Evolutionary conservation across 202 grass and related monocot genomes (phyloP), one percentile per base, ranked within the genome.

Genomic region (Tripidium arundinaceum): DNA sequence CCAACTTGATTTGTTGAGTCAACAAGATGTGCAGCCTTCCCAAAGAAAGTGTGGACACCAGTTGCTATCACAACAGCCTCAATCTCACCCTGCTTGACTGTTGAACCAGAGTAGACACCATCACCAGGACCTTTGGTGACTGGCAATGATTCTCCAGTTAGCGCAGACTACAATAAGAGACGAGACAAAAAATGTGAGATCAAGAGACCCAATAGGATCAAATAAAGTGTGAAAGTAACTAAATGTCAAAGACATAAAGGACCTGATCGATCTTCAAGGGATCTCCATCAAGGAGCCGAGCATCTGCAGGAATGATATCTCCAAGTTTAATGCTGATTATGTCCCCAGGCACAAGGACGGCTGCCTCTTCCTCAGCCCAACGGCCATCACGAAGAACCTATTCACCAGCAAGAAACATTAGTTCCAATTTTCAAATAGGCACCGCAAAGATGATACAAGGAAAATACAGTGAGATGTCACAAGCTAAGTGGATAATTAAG

Each of bases 31-130:
- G 93, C 93, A 24, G 93, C 93, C 82, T 97, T 97, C 19, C 93
- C 93, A 14, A 97, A 97, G 86, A 97, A 97, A 42, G 93, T 97
- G 79, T 97, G 93, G 5, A 97, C 93, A 65, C 93, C 93, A 5
- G 93, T 97, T 11, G 93, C 93, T 52, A 97, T 93, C 19, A 97
- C 93, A 27, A 97, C 72, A 8, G 93, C 88, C 26, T 97, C 88
- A 6, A 97, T 91, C 72, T 97, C 93, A 41, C 93, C 93, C 65
- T 97, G 93, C 62, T 97, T 97, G 72, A 89, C 90, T 0, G 93
- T 97, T 13, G 93, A 97, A 34, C 93, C 93, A 16, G 93, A 97
- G 72, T 89, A 97, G 40, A 93, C 86, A 11, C 86, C 75, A 37
- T 97, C 90, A 49, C 88, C 86, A 26, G 90, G 86, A n/a, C 81